Base-by-base conservation (phyloP, 2,329 filamentous ascomycete genomes). In the Berkeleyomyces rouxiae region DNA sequence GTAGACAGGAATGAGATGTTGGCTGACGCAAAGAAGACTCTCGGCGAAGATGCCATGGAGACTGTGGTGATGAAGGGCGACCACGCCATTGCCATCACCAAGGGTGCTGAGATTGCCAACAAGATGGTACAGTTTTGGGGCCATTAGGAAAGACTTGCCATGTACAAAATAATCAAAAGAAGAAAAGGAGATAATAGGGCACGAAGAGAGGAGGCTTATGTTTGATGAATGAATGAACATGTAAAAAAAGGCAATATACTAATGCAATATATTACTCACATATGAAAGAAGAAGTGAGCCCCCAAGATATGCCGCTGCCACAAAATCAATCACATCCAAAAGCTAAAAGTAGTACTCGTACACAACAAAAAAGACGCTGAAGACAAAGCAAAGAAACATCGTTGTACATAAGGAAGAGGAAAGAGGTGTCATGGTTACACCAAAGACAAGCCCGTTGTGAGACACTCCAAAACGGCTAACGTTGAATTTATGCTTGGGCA, bases 41-140 rank as follows among this genome's bases (percentile, higher is more conserved):
- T 90, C 31, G 83, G 84, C 2, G 72, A 75, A 33, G 82, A 85
- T 4, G 76, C 70, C 63, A 77, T 85, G 3, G 76, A 80, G 63
- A 77, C 84, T 59, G 74, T 77, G 49, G 72, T 80, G 33, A 68
- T 88, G 13, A 76, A 81, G 33, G 84, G 81, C 3, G 86, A 85
- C 0, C 87, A 90, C 70, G 86, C 89, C 68, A 74, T 90, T 65
- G 83, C 83, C 0, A 82, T 88, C 66, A 80, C 80, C 10, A 78
- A 78, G 63, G 81, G 81, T 2, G 73, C 75, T 7, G 79, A 83
- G 62, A 77, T 88, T 63, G 82, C 81, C 0, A 71, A 75, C 13
- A 66, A 71, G 55, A 61, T 66, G 57, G 37, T 60, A 16, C 43
- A 33, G n/a, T 63, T 59, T 43, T 66, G 64, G 61, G 36, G 37